Evolutionary conservation across 192 early-diverging fungal genomes (phyloP).

Genomic region (Coemansia sp.): DNA sequence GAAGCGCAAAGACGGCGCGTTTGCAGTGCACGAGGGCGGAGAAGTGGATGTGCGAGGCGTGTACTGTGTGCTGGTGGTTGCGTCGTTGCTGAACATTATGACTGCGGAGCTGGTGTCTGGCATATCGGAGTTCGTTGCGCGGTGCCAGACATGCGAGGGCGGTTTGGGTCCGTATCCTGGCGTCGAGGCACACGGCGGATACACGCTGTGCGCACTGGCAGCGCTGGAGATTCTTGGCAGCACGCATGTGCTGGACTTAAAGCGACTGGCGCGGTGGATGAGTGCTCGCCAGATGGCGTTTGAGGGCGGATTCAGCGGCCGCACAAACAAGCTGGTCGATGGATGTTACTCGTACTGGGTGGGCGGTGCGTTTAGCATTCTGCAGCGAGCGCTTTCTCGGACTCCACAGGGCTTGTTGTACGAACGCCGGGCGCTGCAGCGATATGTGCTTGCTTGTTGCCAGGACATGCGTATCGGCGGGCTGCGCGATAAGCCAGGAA

Average conservation of each 20-base stretch:
- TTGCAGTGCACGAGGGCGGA: conserved; percentile 86
- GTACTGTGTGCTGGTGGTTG: conserved; percentile 84
- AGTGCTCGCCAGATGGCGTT: conserved; percentile 75
- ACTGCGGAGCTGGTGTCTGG: conserved; percentile 72
- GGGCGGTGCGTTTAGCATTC: conserved; percentile 74
- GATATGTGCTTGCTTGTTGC: conserved; percentile 86
- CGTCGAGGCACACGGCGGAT: conserved; percentile 93
- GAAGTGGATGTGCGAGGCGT: conserved; percentile 88
- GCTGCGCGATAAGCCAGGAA: conserved; percentile 87
- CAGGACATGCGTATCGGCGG: conserved; percentile 72
- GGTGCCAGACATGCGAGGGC: conserved; percentile 92
- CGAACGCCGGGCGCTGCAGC: conserved; percentile 67
- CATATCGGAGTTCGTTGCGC: conserved; percentile 67
- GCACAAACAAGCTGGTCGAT: conserved; percentile 97
- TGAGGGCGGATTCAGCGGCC: conserved; percentile 95
- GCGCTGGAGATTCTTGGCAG: conserved; percentile 75
- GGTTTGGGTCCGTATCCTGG: conserved; percentile 81
- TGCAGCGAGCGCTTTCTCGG: conserved; percentile 58
- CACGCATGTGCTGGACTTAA: conserved; percentile 64
- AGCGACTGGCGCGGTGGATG: conserved; percentile 70
- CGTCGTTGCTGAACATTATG: conserved; percentile 77
- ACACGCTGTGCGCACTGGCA: conserved; percentile 90
- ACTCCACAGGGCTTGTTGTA: conserved; percentile 45
- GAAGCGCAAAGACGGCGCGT: conserved; percentile 87
- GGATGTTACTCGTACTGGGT: conserved; percentile 99